Evolutionary conservation across 2,329 filamentous ascomycete species (phyloP).

Genomic region (Aspergillus novofumigatus): DNA sequence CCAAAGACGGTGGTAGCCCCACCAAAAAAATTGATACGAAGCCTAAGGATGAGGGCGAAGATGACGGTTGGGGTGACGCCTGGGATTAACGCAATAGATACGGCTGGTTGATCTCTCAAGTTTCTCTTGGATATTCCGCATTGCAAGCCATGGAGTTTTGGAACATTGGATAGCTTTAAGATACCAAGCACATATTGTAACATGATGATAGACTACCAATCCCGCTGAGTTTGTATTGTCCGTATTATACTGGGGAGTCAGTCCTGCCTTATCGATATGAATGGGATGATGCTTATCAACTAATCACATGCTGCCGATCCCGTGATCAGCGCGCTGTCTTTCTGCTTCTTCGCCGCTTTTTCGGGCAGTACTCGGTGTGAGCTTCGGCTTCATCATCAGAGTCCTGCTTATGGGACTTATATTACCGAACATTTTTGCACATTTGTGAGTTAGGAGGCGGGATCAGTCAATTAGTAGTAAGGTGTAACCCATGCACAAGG

Average conservation of each 20-base stretch:
- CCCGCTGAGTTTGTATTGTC: background rate
- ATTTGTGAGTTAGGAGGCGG: background rate
- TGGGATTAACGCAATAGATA: constrained; percentile 37
- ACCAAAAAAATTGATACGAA: constrained; percentile 68
- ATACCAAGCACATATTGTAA: constrained; percentile 5
- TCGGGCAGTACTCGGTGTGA: background rate
- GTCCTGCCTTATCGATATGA: background rate
- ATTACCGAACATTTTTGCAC: background rate
- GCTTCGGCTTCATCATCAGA: background rate
- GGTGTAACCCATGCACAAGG: background rate
- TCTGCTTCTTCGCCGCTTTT: constrained; percentile 4
- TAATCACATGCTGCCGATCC: constrained; percentile 10
- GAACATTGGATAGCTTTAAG: background rate
- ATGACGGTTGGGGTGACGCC: constrained; percentile 48
- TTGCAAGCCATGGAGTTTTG: background rate
- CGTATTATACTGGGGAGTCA: background rate
- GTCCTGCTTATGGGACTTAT: background rate
- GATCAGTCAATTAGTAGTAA: background rate
- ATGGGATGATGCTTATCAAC: background rate
- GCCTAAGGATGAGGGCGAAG: constrained; percentile 45
- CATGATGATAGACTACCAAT: background rate
- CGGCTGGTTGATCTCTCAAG: background rate
- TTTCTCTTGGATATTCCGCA: background rate
- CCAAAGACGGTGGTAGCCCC: constrained; percentile 44
- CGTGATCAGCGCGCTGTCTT: constrained; percentile 12